These are phyloP conservation scores for Penicillium fuscoglaucum DNA, from an alignment of 2,329 filamentous ascomycete species.

Conservation along the genomic window DNA sequence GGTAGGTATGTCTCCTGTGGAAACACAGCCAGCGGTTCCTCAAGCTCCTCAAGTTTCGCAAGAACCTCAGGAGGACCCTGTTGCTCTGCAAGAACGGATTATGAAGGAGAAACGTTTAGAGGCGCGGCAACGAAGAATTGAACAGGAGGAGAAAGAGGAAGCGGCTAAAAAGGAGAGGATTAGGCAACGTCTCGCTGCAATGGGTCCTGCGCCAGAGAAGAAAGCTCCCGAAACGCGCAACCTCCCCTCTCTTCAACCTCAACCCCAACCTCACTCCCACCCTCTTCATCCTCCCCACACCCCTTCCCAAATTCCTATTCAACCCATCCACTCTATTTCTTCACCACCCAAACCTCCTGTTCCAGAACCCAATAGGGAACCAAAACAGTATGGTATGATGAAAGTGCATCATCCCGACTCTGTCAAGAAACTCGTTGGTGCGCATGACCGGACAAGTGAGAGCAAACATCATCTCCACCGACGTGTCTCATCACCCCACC, in stretches of 20 bases:
- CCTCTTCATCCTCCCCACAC: constrained; percentile 3
- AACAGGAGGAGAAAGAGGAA: constrained; percentile 58
- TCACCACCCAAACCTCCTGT: constrained; percentile 61
- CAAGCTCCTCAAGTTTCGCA: constrained; percentile 16
- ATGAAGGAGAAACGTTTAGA: constrained; percentile 61
- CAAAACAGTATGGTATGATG: constrained; percentile 63
- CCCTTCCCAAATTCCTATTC: constrained; percentile 6
- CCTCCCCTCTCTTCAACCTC: constrained; percentile 21
- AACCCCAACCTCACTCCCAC: constrained; percentile 26
- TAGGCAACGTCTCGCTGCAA: constrained; percentile 55
- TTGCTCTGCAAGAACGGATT: constrained; percentile 59
- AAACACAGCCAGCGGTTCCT: constrained; percentile 20
- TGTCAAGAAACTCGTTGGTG: constrained; percentile 47
- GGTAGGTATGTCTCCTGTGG: constrained; percentile 30
- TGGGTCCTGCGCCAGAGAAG: constrained; percentile 50
- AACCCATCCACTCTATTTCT: constrained; percentile 32
- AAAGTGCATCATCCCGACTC: constrained; percentile 60
- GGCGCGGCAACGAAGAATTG: constrained; percentile 55
- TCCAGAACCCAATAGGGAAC: constrained; percentile 57
- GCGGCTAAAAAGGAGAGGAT: constrained; percentile 60
- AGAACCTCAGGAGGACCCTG: constrained; percentile 41
- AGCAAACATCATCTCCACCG: constrained; percentile 34
- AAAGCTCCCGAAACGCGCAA: constrained; percentile 30
- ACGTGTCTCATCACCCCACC: constrained; percentile 34
- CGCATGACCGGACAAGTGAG: constrained; percentile 38